These are phyloP conservation scores for Deakozyma indianensis DNA, from an alignment of 805 yeast species.

Conservation along the genomic window DNA sequence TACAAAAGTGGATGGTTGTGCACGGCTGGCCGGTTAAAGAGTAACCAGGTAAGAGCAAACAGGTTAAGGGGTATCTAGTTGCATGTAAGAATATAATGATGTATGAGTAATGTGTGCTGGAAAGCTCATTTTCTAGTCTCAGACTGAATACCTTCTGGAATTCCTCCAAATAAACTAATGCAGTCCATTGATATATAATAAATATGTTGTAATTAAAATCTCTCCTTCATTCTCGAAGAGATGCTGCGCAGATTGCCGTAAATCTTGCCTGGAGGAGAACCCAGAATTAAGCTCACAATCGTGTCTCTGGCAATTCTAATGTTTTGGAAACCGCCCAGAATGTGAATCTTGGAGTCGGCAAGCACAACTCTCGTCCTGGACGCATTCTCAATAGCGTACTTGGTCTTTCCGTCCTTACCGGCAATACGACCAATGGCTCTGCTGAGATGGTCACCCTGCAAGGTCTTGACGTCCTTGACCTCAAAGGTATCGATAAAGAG, in stretches of 20 bases:
- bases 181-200: too few species aligned
- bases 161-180: too few species aligned
- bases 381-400: slow-evolving; percentile 96
- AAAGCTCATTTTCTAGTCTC: too few species aligned
- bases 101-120: too few species aligned
- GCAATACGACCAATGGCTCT: slow-evolving; percentile 99
- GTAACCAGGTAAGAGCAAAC: not conserved
- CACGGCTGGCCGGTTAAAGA: slow-evolving; percentile 36
- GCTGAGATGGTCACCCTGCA: slow-evolving; percentile 90
- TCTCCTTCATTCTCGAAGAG: slow-evolving; percentile 93
- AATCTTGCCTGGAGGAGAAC: slow-evolving; percentile 97
- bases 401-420: slow-evolving; percentile 98
- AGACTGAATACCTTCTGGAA: too few species aligned
- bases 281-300: slow-evolving; percentile 84
- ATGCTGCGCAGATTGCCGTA: slow-evolving; percentile 94
- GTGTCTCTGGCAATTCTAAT: slow-evolving; percentile 98
- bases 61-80: too few species aligned
- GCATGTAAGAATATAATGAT: not conserved
- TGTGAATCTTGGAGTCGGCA: slow-evolving; percentile 94
- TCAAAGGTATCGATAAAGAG: slow-evolving; percentile 94
- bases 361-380: slow-evolving; percentile 95
- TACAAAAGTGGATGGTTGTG: slow-evolving; percentile 58
- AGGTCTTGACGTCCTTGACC: slow-evolving; percentile 89
- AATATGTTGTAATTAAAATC: slow-evolving; percentile 36
- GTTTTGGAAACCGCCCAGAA: slow-evolving; percentile 92